Evolutionary conservation across 495 filamentous ascomycete genomes (phyloP).

Genomic region (Hypoxylon cercidicola): DNA sequence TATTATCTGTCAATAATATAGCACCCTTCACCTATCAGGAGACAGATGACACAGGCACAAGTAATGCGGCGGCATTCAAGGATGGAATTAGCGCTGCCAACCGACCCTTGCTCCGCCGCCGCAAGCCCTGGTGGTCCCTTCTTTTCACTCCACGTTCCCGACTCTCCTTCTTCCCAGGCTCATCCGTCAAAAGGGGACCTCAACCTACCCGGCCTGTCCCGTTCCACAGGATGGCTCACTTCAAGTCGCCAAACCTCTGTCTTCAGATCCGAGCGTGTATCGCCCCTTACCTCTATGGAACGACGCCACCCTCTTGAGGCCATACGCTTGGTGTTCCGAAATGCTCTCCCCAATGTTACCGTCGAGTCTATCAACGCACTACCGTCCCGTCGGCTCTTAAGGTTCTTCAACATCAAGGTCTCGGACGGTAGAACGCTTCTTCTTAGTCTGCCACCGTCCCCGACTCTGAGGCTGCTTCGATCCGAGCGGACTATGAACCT

Average conservation of each 20-base stretch:
- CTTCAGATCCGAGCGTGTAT: conserved; percentile 29
- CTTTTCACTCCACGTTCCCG: conserved; percentile 33
- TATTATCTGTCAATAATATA: conserved; percentile 38
- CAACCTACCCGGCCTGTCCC: conserved; percentile 33
- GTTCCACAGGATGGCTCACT: conserved; percentile 45
- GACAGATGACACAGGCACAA: conserved; percentile 34
- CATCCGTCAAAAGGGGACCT: conserved; percentile 40
- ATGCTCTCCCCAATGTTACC: conserved; percentile 40
- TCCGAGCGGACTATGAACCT: conserved; percentile 50
- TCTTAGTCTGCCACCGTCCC: conserved; percentile 49
- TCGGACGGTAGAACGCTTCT: conserved; percentile 47
- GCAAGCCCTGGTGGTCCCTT: conserved; percentile 34
- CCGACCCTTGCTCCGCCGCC: conserved; percentile 41
- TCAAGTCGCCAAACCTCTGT: conserved; percentile 40
- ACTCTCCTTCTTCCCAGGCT: conserved; percentile 26
- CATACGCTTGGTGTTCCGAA: conserved; percentile 48
- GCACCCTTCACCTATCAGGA: conserved; percentile 28
- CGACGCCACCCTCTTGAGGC: conserved; percentile 46
- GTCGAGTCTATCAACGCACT: conserved; percentile 44
- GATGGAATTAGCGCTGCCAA: conserved; percentile 36
- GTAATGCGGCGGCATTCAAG: conserved; percentile 41
- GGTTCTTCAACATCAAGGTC: conserved; percentile 48
- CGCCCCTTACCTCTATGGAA: conserved; percentile 48
- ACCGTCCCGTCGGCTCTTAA: conserved; percentile 46
- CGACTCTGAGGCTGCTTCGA: conserved; percentile 52